These are phyloP conservation scores for Fusarium vanettenii DNA, from an alignment of 2,329 filamentous ascomycete species.

Conservation along the genomic window DNA sequence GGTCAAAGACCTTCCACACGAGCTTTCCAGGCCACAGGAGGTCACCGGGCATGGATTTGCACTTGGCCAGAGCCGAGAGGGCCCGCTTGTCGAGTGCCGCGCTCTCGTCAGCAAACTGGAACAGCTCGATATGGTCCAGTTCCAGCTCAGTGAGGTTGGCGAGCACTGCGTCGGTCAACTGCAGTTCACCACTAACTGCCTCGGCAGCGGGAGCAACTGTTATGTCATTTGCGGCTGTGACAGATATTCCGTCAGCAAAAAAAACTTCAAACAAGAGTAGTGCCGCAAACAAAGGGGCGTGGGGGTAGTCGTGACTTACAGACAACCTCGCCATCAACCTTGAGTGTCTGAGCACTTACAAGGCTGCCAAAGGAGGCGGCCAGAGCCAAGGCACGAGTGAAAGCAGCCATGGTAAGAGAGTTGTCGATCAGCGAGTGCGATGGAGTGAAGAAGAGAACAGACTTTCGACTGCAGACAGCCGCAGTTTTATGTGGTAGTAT, in stretches of 20 bases:
- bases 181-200: constrained; percentile 22
- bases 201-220: constrained; percentile 40
- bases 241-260: constrained; percentile 1
- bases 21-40: constrained; percentile 40
- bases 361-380: constrained; percentile 15
- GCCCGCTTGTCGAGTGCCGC: constrained; percentile 31
- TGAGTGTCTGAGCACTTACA: constrained; percentile 39
- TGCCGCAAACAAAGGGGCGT: background rate
- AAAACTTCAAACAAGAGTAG: background rate
- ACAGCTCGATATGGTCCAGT: constrained; percentile 44
- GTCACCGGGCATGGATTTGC: constrained; percentile 50
- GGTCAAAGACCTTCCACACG: constrained; percentile 48
- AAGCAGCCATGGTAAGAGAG: constrained; percentile 13
- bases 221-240: constrained; percentile 31
- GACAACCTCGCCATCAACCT: constrained; percentile 30
- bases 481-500: constrained; percentile 16
- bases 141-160: constrained; percentile 44
- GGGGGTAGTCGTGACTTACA: constrained; percentile 23
- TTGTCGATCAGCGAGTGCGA: constrained; percentile 8
- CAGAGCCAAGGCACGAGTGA: constrained; percentile 17
- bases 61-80: constrained; percentile 14
- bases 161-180: constrained; percentile 49
- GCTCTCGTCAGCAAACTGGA: constrained; percentile 44
- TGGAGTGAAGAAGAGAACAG: background rate
- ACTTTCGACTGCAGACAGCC: background rate